A percentile compares a stretch with the other conserved stretches of the same genome.
These are phyloP conservation scores for Solanum piurae DNA, from an alignment of 257 asterid genomes.

Conservation along the genomic window DNA sequence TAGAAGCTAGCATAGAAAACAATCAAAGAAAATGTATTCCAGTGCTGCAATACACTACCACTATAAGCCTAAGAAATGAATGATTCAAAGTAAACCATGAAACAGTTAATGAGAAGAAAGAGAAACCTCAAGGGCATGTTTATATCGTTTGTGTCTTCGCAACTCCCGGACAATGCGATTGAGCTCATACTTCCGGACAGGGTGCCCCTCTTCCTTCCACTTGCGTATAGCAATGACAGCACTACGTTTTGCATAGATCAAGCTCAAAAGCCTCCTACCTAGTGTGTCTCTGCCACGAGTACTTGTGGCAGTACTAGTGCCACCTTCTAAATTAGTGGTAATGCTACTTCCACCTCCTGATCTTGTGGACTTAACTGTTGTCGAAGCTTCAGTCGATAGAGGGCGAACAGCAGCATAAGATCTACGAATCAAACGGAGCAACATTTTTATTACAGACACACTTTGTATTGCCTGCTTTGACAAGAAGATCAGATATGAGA, in stretches of 20 bases:
- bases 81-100: background rate
- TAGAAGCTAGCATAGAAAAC: background rate
- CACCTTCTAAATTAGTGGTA: background rate
- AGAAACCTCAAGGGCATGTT: constrained; percentile 83
- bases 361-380: constrained; percentile 10
- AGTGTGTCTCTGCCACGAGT: constrained; percentile 48
- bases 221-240: constrained; percentile 60
- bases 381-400: constrained; percentile 38
- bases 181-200: constrained; percentile 66
- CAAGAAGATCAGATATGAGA: background rate
- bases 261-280: constrained; percentile 59
- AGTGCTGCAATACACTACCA: background rate
- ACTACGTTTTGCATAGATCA: constrained; percentile 64
- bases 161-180: constrained; percentile 87
- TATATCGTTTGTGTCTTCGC: constrained; percentile 61
- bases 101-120: background rate
- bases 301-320: background rate
- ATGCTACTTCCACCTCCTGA: background rate
- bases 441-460: constrained; percentile 10
- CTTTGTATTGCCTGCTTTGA: background rate
- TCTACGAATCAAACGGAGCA: constrained; percentile 34
- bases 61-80: background rate
- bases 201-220: constrained; percentile 85
- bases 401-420: constrained; percentile 54
- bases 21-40: background rate